Evolutionary conservation across 2,329 filamentous ascomycete genomes (phyloP).

Genomic region (Pseudogymnoascus sp.): DNA sequence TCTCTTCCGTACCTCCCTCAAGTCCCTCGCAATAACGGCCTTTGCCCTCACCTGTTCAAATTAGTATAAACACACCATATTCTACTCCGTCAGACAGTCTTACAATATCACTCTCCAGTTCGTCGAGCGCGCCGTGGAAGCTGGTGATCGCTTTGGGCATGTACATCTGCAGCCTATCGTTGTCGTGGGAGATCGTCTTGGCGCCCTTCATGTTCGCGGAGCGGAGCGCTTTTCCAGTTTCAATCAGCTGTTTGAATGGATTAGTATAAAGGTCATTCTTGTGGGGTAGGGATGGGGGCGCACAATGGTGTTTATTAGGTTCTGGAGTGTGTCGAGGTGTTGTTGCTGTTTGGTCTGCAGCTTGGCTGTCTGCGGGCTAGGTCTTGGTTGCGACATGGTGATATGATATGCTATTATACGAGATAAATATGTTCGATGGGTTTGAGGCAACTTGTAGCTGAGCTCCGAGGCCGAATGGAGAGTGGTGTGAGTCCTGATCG

Average conservation of each 20-base stretch:
- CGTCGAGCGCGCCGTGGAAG: constrained; percentile 46
- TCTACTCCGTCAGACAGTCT: constrained; percentile 18
- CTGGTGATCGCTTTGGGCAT: constrained; percentile 25
- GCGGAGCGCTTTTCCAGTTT: constrained; percentile 51
- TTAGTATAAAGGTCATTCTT: not conserved
- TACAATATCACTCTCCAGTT: constrained; percentile 52
- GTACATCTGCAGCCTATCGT: constrained; percentile 18
- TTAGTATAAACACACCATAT: constrained; percentile 10
- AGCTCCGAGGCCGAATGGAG: not conserved
- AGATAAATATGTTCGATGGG: not conserved
- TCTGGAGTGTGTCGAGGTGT: constrained; percentile 37
- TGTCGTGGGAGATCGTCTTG: constrained; percentile 29
- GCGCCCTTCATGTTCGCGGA: constrained; percentile 40
- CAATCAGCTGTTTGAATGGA: constrained; percentile 41
- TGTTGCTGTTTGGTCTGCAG: constrained; percentile 14
- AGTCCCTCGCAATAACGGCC: constrained; percentile 47
- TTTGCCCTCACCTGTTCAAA: constrained; percentile 42
- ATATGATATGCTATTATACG: not conserved
- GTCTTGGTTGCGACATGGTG: not conserved
- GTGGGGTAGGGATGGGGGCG: not conserved
- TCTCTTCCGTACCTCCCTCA: constrained; percentile 33
- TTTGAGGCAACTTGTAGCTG: not conserved
- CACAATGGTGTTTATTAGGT: constrained; percentile 49
- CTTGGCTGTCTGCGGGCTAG: not conserved
- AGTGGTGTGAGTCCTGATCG: not conserved